Conservation (phyloP, 1,284 basidiomycete genomes). For the Tilletia horrida region DNA sequence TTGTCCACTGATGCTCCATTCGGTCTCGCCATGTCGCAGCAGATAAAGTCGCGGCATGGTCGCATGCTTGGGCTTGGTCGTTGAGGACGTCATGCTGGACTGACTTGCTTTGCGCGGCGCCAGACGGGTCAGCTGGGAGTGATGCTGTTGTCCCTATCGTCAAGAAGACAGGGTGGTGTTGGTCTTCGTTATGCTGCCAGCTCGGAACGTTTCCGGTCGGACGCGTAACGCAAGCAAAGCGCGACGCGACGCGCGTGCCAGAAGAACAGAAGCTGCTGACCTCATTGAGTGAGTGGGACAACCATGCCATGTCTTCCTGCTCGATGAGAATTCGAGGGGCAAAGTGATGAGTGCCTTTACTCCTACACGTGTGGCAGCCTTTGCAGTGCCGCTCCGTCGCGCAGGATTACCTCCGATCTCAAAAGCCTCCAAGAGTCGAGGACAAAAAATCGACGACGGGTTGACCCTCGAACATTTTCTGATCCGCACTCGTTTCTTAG, state of each 20-base stretch:
- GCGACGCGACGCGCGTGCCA: too few species aligned
- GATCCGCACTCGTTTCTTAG: constrained; percentile 31
- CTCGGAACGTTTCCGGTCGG: too few species aligned
- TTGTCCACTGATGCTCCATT: constrained; percentile 51
- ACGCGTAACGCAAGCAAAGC: too few species aligned
- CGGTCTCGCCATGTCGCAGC: constrained; percentile 52
- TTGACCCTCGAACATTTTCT: constrained; percentile 42
- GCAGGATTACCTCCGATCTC: neutral
- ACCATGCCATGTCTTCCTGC: too few species aligned
- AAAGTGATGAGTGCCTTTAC: neutral
- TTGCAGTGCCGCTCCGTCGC: constrained; percentile 2
- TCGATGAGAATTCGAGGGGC: too few species aligned
- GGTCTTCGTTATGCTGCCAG: too few species aligned
- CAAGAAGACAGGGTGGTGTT: too few species aligned
- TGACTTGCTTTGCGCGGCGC: too few species aligned
- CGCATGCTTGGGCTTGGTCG: constrained; percentile 5
- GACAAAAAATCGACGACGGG: constrained; percentile 25
- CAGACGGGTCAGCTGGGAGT: too few species aligned
- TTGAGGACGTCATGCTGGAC: neutral
- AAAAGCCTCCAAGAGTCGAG: neutral
- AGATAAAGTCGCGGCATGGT: constrained; percentile 50
- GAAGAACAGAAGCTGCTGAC: too few species aligned
- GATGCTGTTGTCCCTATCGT: too few species aligned
- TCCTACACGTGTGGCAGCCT: neutral
- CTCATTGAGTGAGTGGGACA: too few species aligned